Evolutionary conservation across 2,329 filamentous ascomycete genomes (phyloP).

Genomic region (Aspergillus oerlinghausenensis): DNA sequence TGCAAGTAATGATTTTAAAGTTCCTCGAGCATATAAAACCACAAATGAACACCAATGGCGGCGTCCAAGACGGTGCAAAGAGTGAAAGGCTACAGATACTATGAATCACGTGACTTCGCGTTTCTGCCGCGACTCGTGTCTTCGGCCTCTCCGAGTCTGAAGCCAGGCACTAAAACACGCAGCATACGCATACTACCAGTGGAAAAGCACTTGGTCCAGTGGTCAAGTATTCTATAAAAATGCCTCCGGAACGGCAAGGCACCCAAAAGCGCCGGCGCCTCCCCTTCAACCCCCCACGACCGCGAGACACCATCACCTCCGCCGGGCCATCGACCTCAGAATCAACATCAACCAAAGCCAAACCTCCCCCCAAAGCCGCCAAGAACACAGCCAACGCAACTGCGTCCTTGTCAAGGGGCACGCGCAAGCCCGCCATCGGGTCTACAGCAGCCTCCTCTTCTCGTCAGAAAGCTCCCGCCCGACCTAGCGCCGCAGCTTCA

Average conservation of each 20-base stretch:
- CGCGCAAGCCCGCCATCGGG: background rate
- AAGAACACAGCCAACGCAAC: background rate
- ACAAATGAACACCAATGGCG: background rate
- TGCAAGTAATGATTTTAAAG: background rate
- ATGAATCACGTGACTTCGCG: conserved; percentile 17
- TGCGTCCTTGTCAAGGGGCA: background rate
- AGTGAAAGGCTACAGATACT: background rate
- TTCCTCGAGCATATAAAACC: background rate
- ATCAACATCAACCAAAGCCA: conserved; percentile 10
- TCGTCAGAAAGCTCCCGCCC: conserved; percentile 9
- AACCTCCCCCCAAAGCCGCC: conserved; percentile 9
- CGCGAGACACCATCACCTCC: conserved; percentile 23
- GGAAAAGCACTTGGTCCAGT: background rate
- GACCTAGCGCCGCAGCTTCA: conserved; percentile 10
- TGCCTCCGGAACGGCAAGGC: conserved; percentile 27
- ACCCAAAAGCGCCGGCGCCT: conserved; percentile 35
- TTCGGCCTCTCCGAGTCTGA: background rate
- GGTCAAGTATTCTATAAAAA: conserved; percentile 8
- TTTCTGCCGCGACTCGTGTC: conserved; percentile 9
- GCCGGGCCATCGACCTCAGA: conserved; percentile 6
- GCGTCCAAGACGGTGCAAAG: background rate
- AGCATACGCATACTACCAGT: background rate
- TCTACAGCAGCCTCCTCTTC: background rate
- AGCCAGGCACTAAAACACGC: background rate
- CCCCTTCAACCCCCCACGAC: conserved; percentile 44